Evolutionary conservation across 2,329 filamentous ascomycete genomes (phyloP), one percentile per base, ranked within the genome.

Genomic region (Xylaria sp.): DNA sequence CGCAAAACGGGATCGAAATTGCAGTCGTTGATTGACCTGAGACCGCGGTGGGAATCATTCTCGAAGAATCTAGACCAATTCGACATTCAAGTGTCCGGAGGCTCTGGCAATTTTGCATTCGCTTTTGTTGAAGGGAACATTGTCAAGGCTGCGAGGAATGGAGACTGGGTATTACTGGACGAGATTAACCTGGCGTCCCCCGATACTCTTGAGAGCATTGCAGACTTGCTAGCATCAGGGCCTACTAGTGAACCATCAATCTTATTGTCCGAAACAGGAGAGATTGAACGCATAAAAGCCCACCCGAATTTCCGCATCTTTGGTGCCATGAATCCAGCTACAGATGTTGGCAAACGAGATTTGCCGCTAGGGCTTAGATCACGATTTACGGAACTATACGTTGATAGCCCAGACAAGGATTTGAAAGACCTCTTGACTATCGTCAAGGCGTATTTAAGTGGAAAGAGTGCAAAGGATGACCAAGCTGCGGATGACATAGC

Each of bases 241-340:
- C 86, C 88, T 10, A 88, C 89, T 69, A 89, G 90, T 40, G 84
- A 85, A 0, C 95, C 95, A 1, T 98, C 93, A 0, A 90, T 99
- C 54, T 83, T 99, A 4, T 86, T 99, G 8, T 94, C 94, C 0
- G 96, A 99, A 82, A 96, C 94, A 47, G 96, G 96, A 44, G 94
- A 96, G 74, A 93, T 97, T 51, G 93, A 98, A 79, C 89, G 94
- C 72, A 91, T 99, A 42, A 87, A 91, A 69, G 96, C 94, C 0
- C 95, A 99, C 79, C 91, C 93, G 0, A 90, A 97, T 72, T 99
- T 99, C 79, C 90, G 96, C 47, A 92, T 99, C 16, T 99, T 99
- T 77, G 97, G 93, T 60, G 96, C 97, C 32, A 99, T 99, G 96
- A 99, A 99, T 77, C 96, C 96, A 35, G 96, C 96, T 5, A 99